Evolutionary conservation across 2,329 filamentous ascomycete species (phyloP).

Genomic region (Pseudogymnoascus sp.): DNA sequence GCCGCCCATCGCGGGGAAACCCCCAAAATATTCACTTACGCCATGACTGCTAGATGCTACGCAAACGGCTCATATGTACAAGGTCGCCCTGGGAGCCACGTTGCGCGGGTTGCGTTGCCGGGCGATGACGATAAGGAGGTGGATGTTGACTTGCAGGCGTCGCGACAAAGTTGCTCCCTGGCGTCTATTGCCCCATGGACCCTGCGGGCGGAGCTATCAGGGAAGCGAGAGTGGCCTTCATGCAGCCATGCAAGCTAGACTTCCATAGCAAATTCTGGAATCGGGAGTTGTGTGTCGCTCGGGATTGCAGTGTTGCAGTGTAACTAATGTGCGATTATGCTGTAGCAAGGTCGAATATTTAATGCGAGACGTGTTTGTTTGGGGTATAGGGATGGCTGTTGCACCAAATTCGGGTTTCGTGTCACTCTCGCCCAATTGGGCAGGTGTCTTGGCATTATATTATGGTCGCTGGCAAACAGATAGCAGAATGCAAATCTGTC

Average conservation of each 20-base stretch:
- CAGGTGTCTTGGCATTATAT: conserved; percentile 1
- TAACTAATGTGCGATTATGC: background rate
- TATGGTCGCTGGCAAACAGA: background rate
- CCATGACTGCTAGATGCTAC: conserved; percentile 6
- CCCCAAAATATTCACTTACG: background rate
- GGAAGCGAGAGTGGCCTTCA: conserved; percentile 4
- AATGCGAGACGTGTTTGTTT: conserved; percentile 5
- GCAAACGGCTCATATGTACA: background rate
- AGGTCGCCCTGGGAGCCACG: conserved; percentile 7
- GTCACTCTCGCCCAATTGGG: background rate
- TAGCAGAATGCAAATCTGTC: background rate
- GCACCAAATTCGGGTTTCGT: background rate
- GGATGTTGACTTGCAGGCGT: background rate
- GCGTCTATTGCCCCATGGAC: conserved; percentile 1
- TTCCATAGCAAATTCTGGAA: background rate
- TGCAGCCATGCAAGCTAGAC: background rate
- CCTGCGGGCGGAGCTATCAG: background rate
- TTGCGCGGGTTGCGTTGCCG: background rate
- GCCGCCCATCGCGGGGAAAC: background rate
- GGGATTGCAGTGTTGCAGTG: background rate
- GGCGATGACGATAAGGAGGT: conserved; percentile 9
- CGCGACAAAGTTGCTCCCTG: conserved; percentile 5
- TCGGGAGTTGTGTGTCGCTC: background rate
- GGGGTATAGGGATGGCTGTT: background rate
- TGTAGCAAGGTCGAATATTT: background rate